Evolutionary conservation across 768 basidiomycete species (phyloP), one percentile per base, ranked within the genome.

Genomic region (Panellus pusillus): DNA sequence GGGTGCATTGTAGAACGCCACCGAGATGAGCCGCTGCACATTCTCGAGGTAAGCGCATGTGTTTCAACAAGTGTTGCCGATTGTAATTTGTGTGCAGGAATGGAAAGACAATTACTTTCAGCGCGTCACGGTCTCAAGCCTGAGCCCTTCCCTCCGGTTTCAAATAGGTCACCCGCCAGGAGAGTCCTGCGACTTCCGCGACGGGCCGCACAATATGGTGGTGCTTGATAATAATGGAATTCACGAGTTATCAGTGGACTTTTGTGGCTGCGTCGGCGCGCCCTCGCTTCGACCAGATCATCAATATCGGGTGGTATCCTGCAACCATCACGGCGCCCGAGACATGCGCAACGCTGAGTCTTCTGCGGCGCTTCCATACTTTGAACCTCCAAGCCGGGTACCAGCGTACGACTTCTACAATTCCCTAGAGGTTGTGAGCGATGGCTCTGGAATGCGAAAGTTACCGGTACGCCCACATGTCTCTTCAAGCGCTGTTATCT

Each of bases 201-300:
- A 43, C 2, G 32, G 43, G 4, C 51, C 44, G 4, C 50, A 50
- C 29, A 28, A 19, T 2, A 61, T 68, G 17, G 41, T 61, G 18
- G 61, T 69, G 1, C 40, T 69, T 14, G 44, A 64, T 31, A 52
- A 44, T 15, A 65, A 65, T 41, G 59, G 59, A 6, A 46, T 68
- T 6, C 68, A 69, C 39, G 11, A 18, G 1, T 13, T 69, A 2
- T 11, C 47, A 2, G 24, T 66, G 4, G 48, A 58, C 28, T 65
- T 63, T 29, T 63, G 63, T 37, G 53, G 61, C 9, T 65, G 63
- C 18, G n/a, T n/a, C 6, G 24, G 14, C 2, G 40, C 40, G 14
- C 52, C 45, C 12, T 12, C 31, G 5, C 29, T 24, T 4, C 40
- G 41, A 37, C 20, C 63, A 64, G 35, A 43, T 66, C 1, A 41